Evolutionary conservation across 495 filamentous ascomycete genomes (phyloP).

Genomic region (Xylaria cubensis): DNA sequence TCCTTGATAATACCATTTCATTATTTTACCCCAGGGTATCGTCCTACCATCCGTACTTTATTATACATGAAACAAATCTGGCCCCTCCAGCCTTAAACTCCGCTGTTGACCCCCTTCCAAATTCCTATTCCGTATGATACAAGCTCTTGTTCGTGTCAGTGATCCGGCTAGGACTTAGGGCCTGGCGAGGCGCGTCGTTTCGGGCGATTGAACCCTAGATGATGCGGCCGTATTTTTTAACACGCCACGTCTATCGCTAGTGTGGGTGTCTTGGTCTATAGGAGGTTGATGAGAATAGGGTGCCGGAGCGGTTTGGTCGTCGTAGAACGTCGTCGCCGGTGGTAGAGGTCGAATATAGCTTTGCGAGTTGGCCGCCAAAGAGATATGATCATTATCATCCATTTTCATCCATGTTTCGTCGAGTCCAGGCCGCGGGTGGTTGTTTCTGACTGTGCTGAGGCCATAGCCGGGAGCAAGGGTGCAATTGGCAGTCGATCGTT

Average conservation of each 20-base stretch:
- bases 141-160: neutral
- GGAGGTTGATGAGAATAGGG: conserved; percentile 17
- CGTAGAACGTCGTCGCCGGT: conserved; percentile 17
- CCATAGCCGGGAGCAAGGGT: neutral
- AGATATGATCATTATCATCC: conserved; percentile 31
- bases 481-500: conserved; percentile 29
- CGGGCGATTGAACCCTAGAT: neutral
- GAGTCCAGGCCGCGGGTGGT: conserved; percentile 19
- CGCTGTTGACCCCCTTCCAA: neutral
- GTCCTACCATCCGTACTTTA: neutral
- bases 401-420: conserved; percentile 37
- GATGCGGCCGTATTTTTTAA: neutral
- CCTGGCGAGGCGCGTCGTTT: neutral
- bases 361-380: conserved; percentile 14
- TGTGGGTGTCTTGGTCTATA: neutral
- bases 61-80: neutral
- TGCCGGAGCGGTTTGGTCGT: conserved; percentile 23
- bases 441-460: conserved; percentile 20
- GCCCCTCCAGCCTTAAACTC: neutral
- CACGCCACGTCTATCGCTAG: neutral
- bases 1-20: conserved; percentile 7
- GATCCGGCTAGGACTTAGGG: neutral
- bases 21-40: conserved; percentile 2
- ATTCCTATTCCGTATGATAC: neutral
- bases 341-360: conserved; percentile 13